Evolutionary conservation across 2,329 filamentous ascomycete species (phyloP).

Genomic region (Phaeomoniella chlamydospora): DNA sequence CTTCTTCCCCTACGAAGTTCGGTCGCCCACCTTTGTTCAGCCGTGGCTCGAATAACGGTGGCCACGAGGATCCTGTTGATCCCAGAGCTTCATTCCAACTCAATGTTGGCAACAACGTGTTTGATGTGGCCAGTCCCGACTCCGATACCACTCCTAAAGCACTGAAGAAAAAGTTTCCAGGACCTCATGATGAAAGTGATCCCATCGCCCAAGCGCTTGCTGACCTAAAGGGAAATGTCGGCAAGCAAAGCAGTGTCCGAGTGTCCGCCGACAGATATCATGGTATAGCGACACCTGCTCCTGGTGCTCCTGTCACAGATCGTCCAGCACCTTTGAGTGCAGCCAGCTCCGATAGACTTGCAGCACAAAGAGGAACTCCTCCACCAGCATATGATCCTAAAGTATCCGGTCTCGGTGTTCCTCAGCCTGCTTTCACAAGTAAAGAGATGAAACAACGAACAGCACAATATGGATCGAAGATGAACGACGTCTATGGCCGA

Average conservation of each 20-base stretch:
- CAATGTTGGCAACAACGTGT: conserved; percentile 91
- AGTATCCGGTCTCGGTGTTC: conserved; percentile 21
- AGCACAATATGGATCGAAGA: conserved; percentile 24
- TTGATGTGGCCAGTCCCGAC: conserved; percentile 74
- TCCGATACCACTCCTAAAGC: conserved; percentile 29
- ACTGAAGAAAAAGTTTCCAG: conserved; percentile 13
- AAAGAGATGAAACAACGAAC: conserved; percentile 93
- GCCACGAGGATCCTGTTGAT: conserved; percentile 75
- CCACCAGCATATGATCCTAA: conserved; percentile 76
- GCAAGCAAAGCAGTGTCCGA: conserved; percentile 66
- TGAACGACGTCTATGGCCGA: conserved; percentile 1
- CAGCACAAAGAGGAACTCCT: conserved; percentile 57
- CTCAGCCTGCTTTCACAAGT: conserved; percentile 81
- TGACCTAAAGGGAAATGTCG: conserved; percentile 67
- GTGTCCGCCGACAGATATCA: conserved; percentile 93
- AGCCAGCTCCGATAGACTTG: conserved; percentile 29
- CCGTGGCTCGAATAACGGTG: conserved; percentile 14
- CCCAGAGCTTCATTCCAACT: conserved; percentile 84
- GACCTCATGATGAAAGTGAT: conserved; percentile 30
- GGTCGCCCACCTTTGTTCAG: conserved; percentile 17
- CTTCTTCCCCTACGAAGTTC: neutral
- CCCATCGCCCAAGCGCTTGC: conserved; percentile 87
- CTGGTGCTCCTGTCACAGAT: conserved; percentile 19
- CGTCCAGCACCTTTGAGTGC: conserved; percentile 10
- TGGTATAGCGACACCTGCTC: conserved; percentile 74